These are phyloP conservation scores for Calophaca sinica DNA, from an alignment of 306 rosid genomes.

Conservation along the genomic window DNA sequence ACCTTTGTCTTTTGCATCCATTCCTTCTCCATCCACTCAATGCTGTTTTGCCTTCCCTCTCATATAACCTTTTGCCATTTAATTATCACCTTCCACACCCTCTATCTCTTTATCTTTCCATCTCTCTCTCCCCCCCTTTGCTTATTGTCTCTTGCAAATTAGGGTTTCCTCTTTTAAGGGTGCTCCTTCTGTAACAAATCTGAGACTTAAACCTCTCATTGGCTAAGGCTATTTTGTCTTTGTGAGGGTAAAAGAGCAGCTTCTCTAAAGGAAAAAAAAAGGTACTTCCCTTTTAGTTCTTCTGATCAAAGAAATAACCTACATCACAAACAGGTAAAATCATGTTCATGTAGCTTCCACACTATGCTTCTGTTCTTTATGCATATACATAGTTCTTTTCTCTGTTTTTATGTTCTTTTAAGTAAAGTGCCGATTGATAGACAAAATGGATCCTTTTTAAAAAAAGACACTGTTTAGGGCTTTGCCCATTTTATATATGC, in stretches of 20 bases:
- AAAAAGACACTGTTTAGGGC: conserved; percentile 52
- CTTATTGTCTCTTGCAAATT: conserved; percentile 40
- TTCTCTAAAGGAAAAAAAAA: conserved; percentile 51
- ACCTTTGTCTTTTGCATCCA: conserved; percentile 93
- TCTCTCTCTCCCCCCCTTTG: conserved; percentile 36
- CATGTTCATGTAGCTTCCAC: conserved; percentile 48
- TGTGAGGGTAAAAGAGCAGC: conserved; percentile 55
- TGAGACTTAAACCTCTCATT: conserved; percentile 51
- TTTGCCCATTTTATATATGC: conserved; percentile 39
- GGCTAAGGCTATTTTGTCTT: conserved; percentile 51
- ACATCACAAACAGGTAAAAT: conserved; percentile 67
- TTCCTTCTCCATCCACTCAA: conserved; percentile 85
- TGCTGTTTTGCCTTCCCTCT: conserved; percentile 60
- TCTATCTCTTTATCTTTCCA: conserved; percentile 36
- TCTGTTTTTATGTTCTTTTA: conserved; percentile 44
- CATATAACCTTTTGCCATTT: conserved; percentile 56
- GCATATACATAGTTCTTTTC: conserved; percentile 33
- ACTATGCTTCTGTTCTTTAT: conserved; percentile 42
- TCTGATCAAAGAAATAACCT: conserved; percentile 57
- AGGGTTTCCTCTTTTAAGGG: conserved; percentile 69
- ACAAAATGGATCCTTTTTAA: conserved; percentile 47
- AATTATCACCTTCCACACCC: conserved; percentile 48
- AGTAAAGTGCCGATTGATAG: conserved; percentile 37
- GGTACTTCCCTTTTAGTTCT: conserved; percentile 60
- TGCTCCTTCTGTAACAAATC: conserved; percentile 48